Conservation (phyloP, 331 rosid species). For the Spiraea crenata region DNA sequence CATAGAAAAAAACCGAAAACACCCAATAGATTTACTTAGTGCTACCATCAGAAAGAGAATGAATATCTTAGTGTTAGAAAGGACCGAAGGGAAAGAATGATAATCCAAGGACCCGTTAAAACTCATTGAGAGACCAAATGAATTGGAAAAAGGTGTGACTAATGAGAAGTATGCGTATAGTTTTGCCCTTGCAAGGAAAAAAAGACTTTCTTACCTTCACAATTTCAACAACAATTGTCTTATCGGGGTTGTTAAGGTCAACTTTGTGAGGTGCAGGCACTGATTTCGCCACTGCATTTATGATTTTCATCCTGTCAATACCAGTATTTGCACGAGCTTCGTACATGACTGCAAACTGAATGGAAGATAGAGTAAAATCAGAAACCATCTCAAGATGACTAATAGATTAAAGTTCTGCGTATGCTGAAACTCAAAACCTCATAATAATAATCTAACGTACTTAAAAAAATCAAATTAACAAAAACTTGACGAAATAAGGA, state of each 20-base stretch:
- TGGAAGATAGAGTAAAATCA: constrained; percentile 17
- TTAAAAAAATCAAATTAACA: neutral
- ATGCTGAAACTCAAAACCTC: neutral
- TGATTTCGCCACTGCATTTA: constrained; percentile 78
- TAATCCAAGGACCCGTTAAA: no score
- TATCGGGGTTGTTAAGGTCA: constrained; percentile 80
- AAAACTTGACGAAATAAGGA: neutral
- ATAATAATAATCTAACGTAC: neutral
- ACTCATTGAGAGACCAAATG: neutral
- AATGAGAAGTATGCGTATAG: neutral
- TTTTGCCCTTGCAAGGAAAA: constrained; percentile 9
- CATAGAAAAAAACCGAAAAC: neutral
- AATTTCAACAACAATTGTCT: constrained; percentile 87
- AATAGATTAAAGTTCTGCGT: neutral
- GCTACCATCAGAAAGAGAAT: neutral
- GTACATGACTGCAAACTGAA: constrained; percentile 88
- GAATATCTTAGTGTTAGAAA: neutral
- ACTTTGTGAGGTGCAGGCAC: constrained; percentile 88
- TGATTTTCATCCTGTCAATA: constrained; percentile 84
- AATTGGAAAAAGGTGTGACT: neutral
- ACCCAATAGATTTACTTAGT: neutral
- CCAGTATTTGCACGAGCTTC: constrained; percentile 95
- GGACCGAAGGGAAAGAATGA: neutral
- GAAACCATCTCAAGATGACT: neutral
- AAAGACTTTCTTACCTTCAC: constrained; percentile 62